Evolutionary conservation across 306 rosid genomes (phyloP), one percentile per base, ranked within the genome.

Genomic region (Acacia acuminata): DNA sequence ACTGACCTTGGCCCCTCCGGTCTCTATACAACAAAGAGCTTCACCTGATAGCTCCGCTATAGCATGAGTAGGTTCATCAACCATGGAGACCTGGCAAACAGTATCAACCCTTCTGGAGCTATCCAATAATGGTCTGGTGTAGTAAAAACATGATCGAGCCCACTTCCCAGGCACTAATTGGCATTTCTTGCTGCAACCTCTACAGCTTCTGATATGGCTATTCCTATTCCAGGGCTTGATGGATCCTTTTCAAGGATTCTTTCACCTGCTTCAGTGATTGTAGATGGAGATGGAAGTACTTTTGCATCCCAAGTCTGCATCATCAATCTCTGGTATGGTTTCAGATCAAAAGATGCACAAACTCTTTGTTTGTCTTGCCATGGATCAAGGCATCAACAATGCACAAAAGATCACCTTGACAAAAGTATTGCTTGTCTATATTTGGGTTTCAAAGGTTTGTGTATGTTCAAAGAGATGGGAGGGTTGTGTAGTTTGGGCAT

Each of bases 261-360:
- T 70, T 85, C 86, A 45, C 98, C 98, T 9, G 90, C 82, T 13
- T 47, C 53, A 14, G 53, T 47, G 53, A 14, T 47, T 66, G 20
- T 79, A 3, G 99, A 96, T 24, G 98, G 98, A 79, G 97, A 96
- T 30, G 99, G 93, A 50, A 92, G 97, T 20, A 92, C 99, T 64
- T 90, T 90, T 77, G 97, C 98, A n/a, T 96, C 98, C 98, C 97
- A 96, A 51, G 99, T 96, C 86, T 96, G 88, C 99, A 96, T 96
- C 99, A 96, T 93, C 84, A 93, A 16, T 82, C 92, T 90, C 19
- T 98, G 87, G 77, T 96, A 93, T 10, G 98, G 99, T 79, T 96
- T 96, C 50, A 87, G 87, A 85, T 96, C 98, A 47, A 86, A 96
- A 1, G 99, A 96, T 4, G 99, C 97, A 2, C 94, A 93, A 20